phyloP scores from a whole-genome alignment of 1,284 basidiomycete genomes.

The Gomphus bonarii region DNA sequence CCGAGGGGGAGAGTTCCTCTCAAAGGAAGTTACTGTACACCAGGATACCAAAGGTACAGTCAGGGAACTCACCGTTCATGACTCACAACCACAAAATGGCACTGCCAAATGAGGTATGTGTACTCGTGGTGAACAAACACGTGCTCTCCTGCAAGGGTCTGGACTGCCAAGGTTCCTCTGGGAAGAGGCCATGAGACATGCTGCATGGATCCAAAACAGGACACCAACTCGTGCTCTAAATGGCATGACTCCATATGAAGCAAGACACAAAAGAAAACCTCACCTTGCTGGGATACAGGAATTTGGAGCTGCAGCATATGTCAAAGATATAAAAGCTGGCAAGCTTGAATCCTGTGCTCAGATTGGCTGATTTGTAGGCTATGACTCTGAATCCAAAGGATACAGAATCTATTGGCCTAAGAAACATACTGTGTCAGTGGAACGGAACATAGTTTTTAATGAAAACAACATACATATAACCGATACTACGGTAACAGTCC shows the following conservation, averaged over 20 bases:
- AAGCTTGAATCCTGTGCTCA: constrained; percentile 13
- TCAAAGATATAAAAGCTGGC: constrained; percentile 12
- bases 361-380: constrained; percentile 21
- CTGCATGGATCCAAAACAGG: constrained; percentile 24
- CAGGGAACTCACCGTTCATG: constrained; percentile 23
- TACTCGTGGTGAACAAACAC: constrained; percentile 17
- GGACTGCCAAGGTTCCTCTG: constrained; percentile 17
- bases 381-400: constrained; percentile 21
- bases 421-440: constrained; percentile 17
- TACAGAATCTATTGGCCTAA: constrained; percentile 23
- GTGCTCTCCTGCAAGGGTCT: constrained; percentile 18
- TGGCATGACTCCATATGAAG: constrained; percentile 23
- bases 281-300: constrained; percentile 21
- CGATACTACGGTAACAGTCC: neutral
- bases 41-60: constrained; percentile 20
- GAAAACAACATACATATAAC: neutral
- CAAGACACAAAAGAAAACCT: constrained; percentile 21
- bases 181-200: constrained; percentile 13
- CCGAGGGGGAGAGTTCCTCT: constrained; percentile 22
- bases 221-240: constrained; percentile 20
- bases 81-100: constrained; percentile 27
- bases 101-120: constrained; percentile 24
- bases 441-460: constrained; percentile 20
- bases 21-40: constrained; percentile 19
- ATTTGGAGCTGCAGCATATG: constrained; percentile 24